Percentiles rank a stretch among this genome's conserved stretches.
Conservation (phyloP, 2,329 filamentous ascomycete species). For the Aspergillus sojae region DNA sequence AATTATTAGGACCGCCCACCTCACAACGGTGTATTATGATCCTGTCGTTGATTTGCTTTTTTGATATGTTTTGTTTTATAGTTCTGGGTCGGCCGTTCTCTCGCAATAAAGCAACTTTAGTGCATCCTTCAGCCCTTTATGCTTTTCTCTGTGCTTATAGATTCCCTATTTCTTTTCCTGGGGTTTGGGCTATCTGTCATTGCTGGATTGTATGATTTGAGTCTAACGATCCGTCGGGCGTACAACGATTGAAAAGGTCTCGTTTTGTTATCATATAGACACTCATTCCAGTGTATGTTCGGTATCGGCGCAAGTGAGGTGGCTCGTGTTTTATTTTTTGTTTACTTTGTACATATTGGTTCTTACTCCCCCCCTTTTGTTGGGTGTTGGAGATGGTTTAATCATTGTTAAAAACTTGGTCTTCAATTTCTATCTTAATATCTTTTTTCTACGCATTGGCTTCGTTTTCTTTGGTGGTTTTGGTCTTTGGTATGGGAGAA, state of each 20-base stretch:
- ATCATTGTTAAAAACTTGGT: background rate
- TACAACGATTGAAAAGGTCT: background rate
- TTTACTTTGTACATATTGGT: conserved; percentile 1
- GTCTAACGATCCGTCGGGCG: background rate
- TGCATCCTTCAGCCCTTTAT: background rate
- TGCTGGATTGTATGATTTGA: background rate
- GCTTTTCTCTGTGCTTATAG: background rate
- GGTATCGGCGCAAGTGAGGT: conserved; percentile 4
- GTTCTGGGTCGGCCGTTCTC: background rate
- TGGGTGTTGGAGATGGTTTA: background rate
- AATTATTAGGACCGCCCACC: background rate
- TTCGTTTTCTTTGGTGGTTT: background rate
- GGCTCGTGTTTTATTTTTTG: background rate
- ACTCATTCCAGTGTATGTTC: conserved; percentile 1
- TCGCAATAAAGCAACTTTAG: conserved; percentile 1
- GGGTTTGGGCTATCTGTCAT: background rate
- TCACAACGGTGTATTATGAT: conserved; percentile 6
- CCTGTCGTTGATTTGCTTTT: background rate
- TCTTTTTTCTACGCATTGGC: too few species aligned
- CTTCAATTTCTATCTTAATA: background rate
- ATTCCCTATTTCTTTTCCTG: background rate
- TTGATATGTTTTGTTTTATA: background rate
- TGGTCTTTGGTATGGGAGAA: background rate
- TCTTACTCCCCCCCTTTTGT: background rate
- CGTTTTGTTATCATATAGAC: conserved; percentile 3